Conservation (phyloP, 2,329 filamentous ascomycete species). For the Alternaria burnsii region DNA sequence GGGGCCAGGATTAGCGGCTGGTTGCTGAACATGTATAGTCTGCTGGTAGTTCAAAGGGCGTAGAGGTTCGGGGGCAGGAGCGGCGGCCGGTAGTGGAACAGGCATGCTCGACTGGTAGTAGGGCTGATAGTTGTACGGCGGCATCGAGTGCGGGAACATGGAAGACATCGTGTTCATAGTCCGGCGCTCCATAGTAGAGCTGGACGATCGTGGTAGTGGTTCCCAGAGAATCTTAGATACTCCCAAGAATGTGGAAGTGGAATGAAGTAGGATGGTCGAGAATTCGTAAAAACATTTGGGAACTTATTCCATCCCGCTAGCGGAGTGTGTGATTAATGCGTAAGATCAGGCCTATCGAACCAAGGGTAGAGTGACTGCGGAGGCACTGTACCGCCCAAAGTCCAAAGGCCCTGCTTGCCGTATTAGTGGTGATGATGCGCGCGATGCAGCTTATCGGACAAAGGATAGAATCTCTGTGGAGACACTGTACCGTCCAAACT, state of each 20-base stretch:
- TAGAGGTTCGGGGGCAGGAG: slow-evolving; percentile 1
- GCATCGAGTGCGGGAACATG: slow-evolving; percentile 2
- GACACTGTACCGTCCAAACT: background rate
- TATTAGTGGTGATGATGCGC: slow-evolving; percentile 1
- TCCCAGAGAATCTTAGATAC: slow-evolving; percentile 2
- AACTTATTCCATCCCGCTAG: background rate
- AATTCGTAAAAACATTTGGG: slow-evolving; percentile 1
- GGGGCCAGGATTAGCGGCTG: background rate
- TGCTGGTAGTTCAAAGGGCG: background rate
- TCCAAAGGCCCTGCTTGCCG: background rate
- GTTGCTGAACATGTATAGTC: background rate
- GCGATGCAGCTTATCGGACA: background rate
- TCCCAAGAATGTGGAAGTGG: background rate
- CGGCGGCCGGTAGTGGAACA: background rate
- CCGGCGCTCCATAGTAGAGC: slow-evolving; percentile 2
- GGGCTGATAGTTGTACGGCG: background rate
- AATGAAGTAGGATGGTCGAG: slow-evolving; percentile 1
- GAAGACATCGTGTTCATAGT: slow-evolving; percentile 2
- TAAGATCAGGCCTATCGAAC: slow-evolving; percentile 6
- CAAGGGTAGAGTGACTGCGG: slow-evolving; percentile 1
- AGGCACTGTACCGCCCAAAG: background rate
- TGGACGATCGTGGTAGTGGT: background rate
- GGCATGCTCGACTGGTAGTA: slow-evolving; percentile 1
- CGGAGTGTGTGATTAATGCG: background rate
- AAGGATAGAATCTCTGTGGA: background rate